phyloP scores from a whole-genome alignment of 1,139 yeast species.

The Lodderomyces metapsilosis region DNA sequence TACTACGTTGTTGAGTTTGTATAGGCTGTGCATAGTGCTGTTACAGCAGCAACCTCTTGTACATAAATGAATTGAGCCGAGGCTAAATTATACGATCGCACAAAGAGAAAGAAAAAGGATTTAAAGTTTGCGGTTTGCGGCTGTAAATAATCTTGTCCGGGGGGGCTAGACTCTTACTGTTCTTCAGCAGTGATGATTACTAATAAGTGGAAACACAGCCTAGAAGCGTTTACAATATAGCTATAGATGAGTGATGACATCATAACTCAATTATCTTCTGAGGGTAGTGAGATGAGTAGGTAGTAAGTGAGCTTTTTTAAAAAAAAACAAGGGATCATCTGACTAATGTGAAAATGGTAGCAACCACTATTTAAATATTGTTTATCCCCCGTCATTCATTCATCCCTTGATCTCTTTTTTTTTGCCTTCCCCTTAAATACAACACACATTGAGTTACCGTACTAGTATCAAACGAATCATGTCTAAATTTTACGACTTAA shows the following conservation, averaged over 20 bases:
- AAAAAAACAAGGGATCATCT: too few species aligned
- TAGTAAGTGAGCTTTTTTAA: too few species aligned
- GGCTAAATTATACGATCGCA: not conserved
- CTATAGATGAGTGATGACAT: too few species aligned
- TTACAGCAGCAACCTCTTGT: not conserved
- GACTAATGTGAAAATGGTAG: not conserved
- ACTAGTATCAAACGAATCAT: constrained; percentile 15
- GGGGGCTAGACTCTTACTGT: too few species aligned
- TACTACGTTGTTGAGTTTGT: constrained; percentile 53
- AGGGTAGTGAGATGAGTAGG: too few species aligned
- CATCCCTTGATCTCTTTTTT: not conserved
- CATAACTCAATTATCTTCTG: too few species aligned
- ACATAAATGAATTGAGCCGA: not conserved
- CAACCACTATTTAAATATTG: not conserved
- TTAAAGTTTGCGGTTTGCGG: too few species aligned
- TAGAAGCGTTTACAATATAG: too few species aligned
- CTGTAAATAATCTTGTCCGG: too few species aligned
- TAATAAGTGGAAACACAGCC: too few species aligned
- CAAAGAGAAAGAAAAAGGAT: not conserved
- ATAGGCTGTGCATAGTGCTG: constrained; percentile 6
- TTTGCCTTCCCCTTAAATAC: not conserved
- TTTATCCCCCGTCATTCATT: too few species aligned
- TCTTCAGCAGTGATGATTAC: too few species aligned
- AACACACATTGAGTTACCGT: not conserved
- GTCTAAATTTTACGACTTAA: constrained; percentile 42